Evolutionary conservation across 1,284 basidiomycete genomes (phyloP), one percentile per base, ranked within the genome.

Genomic region (Cutaneotrichosporon cutaneum): DNA sequence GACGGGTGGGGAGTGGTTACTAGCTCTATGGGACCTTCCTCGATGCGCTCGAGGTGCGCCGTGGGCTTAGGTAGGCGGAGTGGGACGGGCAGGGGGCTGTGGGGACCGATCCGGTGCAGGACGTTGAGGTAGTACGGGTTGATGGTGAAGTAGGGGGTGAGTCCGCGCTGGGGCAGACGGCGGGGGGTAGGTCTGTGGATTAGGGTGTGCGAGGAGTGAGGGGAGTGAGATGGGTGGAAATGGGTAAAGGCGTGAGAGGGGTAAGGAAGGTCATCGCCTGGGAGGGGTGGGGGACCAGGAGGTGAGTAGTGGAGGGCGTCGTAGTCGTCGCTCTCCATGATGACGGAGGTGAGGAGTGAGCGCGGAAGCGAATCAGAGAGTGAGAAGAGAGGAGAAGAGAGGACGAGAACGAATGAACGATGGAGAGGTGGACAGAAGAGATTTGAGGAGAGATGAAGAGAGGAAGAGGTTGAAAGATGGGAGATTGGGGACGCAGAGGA

Each of bases 81-180:
- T 26, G 22, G 24, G 16, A 11, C 8, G 3, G 39, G 57, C 4
- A 53, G 39, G 5, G 56, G 35, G 2, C 10, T 10, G 24, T 30
- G 9, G 35, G 26, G 9, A 0, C 32, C 30, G 16, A 51, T 7
- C 22, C 35, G 8, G 13, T 10, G 4, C 14, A 58, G n/a, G n/a
- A 58, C 22, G 10, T 39, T 1, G 21, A 58, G 39, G 39, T 58
- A 44, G 35, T 53, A 33, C 30, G 50, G 7, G 57, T 58, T 58
- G 50, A 58, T 33, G 3, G 3, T 21, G 36, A 53, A 24, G 14
- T 21, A 11, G 2, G 35, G 54, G 1, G 36, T 1, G 0, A 44
- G 39, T 48, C 11, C 11, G 3, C 48, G 48, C 27, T n/a, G 48
- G 26, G 26, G 48, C 32, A 51, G 48, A 27, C 27, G 48, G 26